Conservation (phyloP, 768 basidiomycete species). For the Russula abietina region DNA sequence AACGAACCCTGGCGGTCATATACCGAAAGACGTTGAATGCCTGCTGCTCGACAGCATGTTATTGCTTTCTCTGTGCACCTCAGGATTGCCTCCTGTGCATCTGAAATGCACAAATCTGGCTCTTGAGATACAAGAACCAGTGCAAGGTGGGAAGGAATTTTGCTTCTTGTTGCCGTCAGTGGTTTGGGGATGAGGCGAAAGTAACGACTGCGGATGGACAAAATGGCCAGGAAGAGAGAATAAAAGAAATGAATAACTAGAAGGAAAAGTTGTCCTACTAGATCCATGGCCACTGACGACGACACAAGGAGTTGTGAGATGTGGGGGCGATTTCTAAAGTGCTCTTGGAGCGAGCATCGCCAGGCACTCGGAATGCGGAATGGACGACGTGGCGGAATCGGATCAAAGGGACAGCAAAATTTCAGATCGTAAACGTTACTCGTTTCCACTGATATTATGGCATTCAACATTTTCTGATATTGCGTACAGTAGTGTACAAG, state of each 20-base stretch:
- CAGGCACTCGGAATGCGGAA: conserved; percentile 1
- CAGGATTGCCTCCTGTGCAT: conserved; percentile 40
- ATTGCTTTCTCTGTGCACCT: conserved; percentile 49
- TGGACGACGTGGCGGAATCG: conserved; percentile 12
- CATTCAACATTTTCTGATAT: conserved; percentile 1
- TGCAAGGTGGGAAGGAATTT: conserved; percentile 61
- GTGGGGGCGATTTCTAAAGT: neutral
- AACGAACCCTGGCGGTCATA: conserved; percentile 67
- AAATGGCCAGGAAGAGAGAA: conserved; percentile 38
- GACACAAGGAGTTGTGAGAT: neutral
- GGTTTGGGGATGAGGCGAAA: conserved; percentile 40
- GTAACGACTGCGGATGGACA: conserved; percentile 38
- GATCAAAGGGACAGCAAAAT: neutral
- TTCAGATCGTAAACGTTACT: too few relatives aligned
- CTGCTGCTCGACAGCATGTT: conserved; percentile 56
- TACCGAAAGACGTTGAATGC: conserved; percentile 58
- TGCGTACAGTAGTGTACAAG: conserved; percentile 8
- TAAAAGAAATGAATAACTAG: conserved; percentile 55
- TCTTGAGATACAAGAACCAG: conserved; percentile 51
- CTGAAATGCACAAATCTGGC: conserved; percentile 30
- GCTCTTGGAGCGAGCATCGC: conserved; percentile 4
- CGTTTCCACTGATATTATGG: neutral
- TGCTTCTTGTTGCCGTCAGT: conserved; percentile 46
- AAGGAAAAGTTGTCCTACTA: conserved; percentile 45
- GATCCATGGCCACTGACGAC: conserved; percentile 31